Conservation (phyloP, 352 stramenopile species). For the Phytophthora constricta region DNA sequence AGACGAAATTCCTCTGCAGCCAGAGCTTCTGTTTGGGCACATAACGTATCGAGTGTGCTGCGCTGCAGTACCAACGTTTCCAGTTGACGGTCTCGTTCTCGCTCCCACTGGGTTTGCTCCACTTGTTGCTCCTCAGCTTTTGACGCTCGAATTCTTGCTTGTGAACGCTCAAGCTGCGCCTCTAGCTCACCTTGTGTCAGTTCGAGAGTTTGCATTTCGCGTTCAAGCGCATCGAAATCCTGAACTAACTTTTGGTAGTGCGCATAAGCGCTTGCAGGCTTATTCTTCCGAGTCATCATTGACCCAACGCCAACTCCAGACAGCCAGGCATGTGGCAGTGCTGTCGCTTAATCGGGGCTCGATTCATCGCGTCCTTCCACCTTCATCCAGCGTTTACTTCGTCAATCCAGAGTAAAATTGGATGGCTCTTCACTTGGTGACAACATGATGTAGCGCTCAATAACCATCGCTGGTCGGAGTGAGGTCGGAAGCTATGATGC, state of each 20-base stretch:
- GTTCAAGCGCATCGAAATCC: constrained; percentile 53
- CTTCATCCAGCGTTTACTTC: constrained; percentile 16
- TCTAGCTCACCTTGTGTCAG: constrained; percentile 36
- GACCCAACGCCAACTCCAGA: neutral
- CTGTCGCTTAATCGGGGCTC: neutral
- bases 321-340: constrained; percentile 2
- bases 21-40: constrained; percentile 34
- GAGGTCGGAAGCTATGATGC: neutral
- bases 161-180: constrained; percentile 22
- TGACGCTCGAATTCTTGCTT: constrained; percentile 19
- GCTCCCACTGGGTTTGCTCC: constrained; percentile 43
- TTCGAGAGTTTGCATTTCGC: constrained; percentile 44
- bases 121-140: constrained; percentile 26
- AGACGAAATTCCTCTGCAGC: constrained; percentile 49
- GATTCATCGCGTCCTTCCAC: constrained; percentile 6
- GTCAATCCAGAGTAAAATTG: constrained; percentile 24
- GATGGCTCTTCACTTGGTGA: constrained; percentile 5
- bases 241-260: constrained; percentile 65
- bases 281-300: constrained; percentile 11
- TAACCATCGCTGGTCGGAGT: constrained; percentile 5
- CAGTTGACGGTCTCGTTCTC: constrained; percentile 46
- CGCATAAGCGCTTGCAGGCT: constrained; percentile 46
- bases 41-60: constrained; percentile 27
- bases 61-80: constrained; percentile 41
- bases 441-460: neutral